These are phyloP conservation scores for Lodderomyces parapsilosis DNA, from an alignment of 1,139 yeast species.

Conservation along the genomic window DNA sequence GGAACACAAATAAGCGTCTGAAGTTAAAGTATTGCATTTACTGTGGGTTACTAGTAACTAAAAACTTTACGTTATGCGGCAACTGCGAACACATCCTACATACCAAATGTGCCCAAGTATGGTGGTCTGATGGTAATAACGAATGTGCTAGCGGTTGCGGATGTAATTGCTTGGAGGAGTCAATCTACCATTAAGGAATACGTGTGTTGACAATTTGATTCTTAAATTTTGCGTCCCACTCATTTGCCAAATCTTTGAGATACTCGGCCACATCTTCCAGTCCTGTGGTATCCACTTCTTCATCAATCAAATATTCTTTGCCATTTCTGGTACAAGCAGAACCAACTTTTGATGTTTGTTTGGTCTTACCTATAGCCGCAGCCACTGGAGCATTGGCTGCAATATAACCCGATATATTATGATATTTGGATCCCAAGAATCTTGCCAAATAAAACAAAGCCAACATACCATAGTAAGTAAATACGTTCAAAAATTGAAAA, in stretches of 20 bases:
- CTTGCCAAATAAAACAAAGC: constrained; percentile 82
- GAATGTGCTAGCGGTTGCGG: constrained; percentile 90
- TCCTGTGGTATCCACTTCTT: constrained; percentile 62
- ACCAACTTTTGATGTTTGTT: constrained; percentile 64
- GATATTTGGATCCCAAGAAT: constrained; percentile 79
- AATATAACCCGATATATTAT: constrained; percentile 80
- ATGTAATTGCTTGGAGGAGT: constrained; percentile 57
- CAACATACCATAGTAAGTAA: constrained; percentile 85
- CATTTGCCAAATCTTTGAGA: constrained; percentile 50
- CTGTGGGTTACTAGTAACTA: constrained; percentile 61
- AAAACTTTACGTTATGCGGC: constrained; percentile 66
- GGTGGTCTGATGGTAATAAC: constrained; percentile 63
- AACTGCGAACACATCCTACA: constrained; percentile 80
- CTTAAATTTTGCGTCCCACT: constrained; percentile 63
- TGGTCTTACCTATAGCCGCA: constrained; percentile 36
- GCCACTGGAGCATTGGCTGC: constrained; percentile 82
- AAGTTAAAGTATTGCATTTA: constrained; percentile 51
- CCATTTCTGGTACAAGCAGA: constrained; percentile 70
- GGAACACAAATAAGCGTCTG: constrained; percentile 31
- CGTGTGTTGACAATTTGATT: constrained; percentile 65
- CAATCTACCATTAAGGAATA: constrained; percentile 4
- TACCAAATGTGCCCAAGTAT: constrained; percentile 70
- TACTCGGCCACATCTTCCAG: constrained; percentile 61
- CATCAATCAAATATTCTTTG: constrained; percentile 54
- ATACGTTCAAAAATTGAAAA: constrained; percentile 67